Evolutionary conservation across 768 basidiomycete species (phyloP).

Genomic region (Crassisporium funariophilum): DNA sequence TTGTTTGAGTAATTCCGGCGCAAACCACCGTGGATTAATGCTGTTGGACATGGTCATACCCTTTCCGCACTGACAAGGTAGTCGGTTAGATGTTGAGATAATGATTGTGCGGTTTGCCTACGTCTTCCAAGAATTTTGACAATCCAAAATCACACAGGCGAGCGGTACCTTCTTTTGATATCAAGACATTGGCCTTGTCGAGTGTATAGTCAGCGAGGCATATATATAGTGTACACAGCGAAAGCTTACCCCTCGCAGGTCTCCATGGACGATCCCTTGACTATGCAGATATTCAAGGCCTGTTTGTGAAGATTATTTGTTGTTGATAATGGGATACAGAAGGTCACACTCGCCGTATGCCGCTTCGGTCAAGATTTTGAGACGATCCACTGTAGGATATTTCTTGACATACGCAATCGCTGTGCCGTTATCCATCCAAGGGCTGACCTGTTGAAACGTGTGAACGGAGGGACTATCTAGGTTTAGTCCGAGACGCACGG

Average conservation of each 20-base stretch:
- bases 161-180: slow-evolving; percentile 39
- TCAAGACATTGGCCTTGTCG: slow-evolving; percentile 46
- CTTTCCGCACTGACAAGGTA: slow-evolving; percentile 26
- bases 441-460: slow-evolving; percentile 40
- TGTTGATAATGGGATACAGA: not conserved
- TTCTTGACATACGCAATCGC: slow-evolving; percentile 35
- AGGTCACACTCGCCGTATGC: slow-evolving; percentile 39
- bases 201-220: not conserved
- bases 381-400: slow-evolving; percentile 33
- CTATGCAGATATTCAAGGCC: slow-evolving; percentile 44
- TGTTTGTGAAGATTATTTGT: slow-evolving; percentile 9
- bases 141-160: slow-evolving; percentile 49
- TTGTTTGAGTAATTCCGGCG: slow-evolving; percentile 40
- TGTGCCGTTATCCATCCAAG: slow-evolving; percentile 48
- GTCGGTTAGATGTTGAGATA: not conserved
- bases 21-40: slow-evolving; percentile 41
- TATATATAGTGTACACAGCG: not conserved
- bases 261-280: slow-evolving; percentile 41
- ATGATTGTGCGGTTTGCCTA: slow-evolving; percentile 17
- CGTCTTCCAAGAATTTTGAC: slow-evolving; percentile 40
- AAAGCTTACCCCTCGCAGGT: slow-evolving; percentile 40
- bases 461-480: not conserved
- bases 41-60: slow-evolving; percentile 24
- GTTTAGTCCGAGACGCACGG: slow-evolving; percentile 27
- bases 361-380: slow-evolving; percentile 39